Evolutionary conservation across 2,329 filamentous ascomycete genomes (phyloP), one percentile per base, ranked within the genome.

Genomic region (Fusarium metavorans): DNA sequence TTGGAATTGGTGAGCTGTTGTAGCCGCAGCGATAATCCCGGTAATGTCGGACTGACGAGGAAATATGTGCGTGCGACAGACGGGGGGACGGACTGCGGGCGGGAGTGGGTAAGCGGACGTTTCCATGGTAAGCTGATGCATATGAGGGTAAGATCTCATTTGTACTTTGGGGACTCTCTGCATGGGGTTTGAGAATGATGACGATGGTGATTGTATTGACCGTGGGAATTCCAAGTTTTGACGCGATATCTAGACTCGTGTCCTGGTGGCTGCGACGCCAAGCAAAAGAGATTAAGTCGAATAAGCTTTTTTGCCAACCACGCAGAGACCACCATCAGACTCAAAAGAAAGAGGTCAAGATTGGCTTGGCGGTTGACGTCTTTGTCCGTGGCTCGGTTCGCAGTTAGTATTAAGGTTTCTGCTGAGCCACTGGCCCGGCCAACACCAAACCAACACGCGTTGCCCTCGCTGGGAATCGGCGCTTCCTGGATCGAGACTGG

Each of bases 401-500:
- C 10, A 39, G 20, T 41, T 25, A 45, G 23, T 8, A 16, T 45
- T 60, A 50, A 35, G 16, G 18, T 50, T 62, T 62, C 5, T 52
- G 58, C 64, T 45, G 56, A 60, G 54, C 62, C 54, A 64, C 61
- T 16, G 6, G 41, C 23, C n/a, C n/a, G 16, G 27, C 30, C 25
- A 23, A 16, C 27, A 30, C 27, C 27, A 8, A 30, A 30, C 7
- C 27, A 9, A 30, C 20, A 25, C 25, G 48, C 32, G n/a, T 66
- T 45, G 45, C 43, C 54, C 20, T 5, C 25, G 58, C 43, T 67
- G 54, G 23, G 23, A 67, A 68, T 71, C 63, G 70, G 71, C 71
- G 57, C 54, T 64, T 73, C 45, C 72, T 74, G 32, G 30, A 65
- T 61, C 39, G 30, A 74, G 59, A 59, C 64, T 64, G 71, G 71